Evolutionary conservation across 257 asterid genomes (phyloP).

Genomic region (Schizonepeta tenuifolia): DNA sequence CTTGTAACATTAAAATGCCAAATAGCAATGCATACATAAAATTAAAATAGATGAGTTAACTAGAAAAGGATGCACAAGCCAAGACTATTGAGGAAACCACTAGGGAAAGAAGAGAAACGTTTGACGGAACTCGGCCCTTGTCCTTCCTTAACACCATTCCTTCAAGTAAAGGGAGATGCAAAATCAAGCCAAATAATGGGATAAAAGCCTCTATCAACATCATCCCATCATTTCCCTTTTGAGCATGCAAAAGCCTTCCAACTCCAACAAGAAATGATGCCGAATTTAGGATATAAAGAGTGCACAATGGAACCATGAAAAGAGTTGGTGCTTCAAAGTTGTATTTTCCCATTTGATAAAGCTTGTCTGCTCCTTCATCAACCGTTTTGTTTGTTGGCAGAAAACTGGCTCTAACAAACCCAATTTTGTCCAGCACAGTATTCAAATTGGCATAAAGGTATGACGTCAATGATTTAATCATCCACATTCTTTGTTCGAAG

Average conservation of each 20-base stretch:
- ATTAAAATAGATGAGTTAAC: neutral
- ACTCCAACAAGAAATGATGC: slow-evolving; percentile 48
- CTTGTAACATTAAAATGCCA: no score
- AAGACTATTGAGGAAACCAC: slow-evolving; percentile 26
- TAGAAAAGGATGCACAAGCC: slow-evolving; percentile 19
- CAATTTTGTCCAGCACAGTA: slow-evolving; percentile 44
- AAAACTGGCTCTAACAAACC: slow-evolving; percentile 54
- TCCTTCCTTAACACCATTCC: slow-evolving; percentile 72
- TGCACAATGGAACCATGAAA: slow-evolving; percentile 57
- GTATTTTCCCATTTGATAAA: slow-evolving; percentile 49
- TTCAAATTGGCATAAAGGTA: slow-evolving; percentile 58
- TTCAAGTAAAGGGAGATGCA: slow-evolving; percentile 60
- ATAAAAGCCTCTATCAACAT: slow-evolving; percentile 47
- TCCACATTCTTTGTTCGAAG: slow-evolving; percentile 65
- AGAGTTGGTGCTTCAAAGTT: slow-evolving; percentile 55
- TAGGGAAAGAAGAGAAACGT: slow-evolving; percentile 33
- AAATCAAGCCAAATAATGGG: slow-evolving; percentile 42
- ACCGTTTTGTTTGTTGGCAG: slow-evolving; percentile 60
- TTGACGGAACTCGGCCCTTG: slow-evolving; percentile 46
- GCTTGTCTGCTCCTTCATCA: slow-evolving; percentile 45
- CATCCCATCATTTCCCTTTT: slow-evolving; percentile 15
- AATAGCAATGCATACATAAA: neutral
- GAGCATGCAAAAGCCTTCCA: slow-evolving; percentile 21
- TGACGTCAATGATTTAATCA: slow-evolving; percentile 57
- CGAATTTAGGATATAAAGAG: slow-evolving; percentile 49